Percentiles rank a stretch among this genome's conserved stretches.
phyloP scores from a whole-genome alignment of 2,329 filamentous ascomycete genomes.

The Colletotrichum orchidophilum region DNA sequence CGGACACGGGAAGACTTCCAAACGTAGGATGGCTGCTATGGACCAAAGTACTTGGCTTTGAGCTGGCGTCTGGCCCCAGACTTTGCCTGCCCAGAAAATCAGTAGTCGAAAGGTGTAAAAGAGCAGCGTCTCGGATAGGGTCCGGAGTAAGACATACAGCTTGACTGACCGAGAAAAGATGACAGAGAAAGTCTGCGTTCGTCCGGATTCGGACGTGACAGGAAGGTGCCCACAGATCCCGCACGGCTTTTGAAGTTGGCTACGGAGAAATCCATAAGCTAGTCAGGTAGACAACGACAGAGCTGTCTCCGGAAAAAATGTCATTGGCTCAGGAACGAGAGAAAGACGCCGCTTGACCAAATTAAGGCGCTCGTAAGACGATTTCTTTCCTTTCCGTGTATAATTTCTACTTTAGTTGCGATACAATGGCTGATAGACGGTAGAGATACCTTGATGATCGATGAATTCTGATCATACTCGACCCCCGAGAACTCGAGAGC shows the following conservation, averaged over 20 bases:
- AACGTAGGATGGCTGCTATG: slow-evolving; percentile 8
- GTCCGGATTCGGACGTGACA: slow-evolving; percentile 18
- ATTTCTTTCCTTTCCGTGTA: slow-evolving; percentile 7
- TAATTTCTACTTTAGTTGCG: slow-evolving; percentile 3
- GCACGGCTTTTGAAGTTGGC: neutral
- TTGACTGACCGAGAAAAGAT: slow-evolving; percentile 12
- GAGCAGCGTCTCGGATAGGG: neutral
- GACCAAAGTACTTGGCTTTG: neutral
- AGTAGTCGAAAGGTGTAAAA: neutral
- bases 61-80: neutral
- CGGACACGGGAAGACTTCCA: slow-evolving; percentile 6
- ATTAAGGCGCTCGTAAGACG: slow-evolving; percentile 7
- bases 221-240: neutral
- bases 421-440: neutral
- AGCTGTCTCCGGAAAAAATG: neutral
- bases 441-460: neutral
- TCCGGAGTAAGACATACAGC: slow-evolving; percentile 12
- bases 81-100: slow-evolving; percentile 17
- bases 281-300: slow-evolving; percentile 7
- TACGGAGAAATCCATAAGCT: neutral
- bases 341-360: slow-evolving; percentile 8
- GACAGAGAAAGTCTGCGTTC: slow-evolving; percentile 4
- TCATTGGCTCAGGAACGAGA: slow-evolving; percentile 19
- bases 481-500: neutral
- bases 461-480: slow-evolving; percentile 23